Percentiles rank a stretch among this genome's conserved stretches.
Evolutionary conservation across 331 rosid genomes (phyloP).

Genomic region (Pyrus hybrid): DNA sequence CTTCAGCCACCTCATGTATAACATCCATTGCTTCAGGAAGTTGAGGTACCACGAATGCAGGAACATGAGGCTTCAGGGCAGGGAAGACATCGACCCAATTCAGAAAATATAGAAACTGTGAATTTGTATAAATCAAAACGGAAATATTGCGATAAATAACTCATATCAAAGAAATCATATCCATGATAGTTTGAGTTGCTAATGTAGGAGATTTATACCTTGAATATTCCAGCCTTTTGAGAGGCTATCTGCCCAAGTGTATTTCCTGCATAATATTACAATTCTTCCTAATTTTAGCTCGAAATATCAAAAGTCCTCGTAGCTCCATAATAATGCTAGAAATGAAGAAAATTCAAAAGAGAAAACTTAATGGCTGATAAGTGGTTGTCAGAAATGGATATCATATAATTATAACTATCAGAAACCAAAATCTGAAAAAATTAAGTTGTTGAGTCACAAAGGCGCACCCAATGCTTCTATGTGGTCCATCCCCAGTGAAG

Average conservation of each 20-base stretch:
- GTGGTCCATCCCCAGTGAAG: constrained; percentile 77
- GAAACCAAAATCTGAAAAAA: constrained; percentile 20
- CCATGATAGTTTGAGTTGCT: constrained; percentile 14
- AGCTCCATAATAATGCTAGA: not conserved
- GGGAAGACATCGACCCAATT: constrained; percentile 43
- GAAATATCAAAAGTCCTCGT: not conserved
- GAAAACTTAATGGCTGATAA: not conserved
- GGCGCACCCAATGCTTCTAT: constrained; percentile 49
- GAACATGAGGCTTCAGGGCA: constrained; percentile 67
- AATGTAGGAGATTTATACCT: constrained; percentile 34
- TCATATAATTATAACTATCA: not conserved
- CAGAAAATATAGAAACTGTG: constrained; percentile 31
- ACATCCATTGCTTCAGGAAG: constrained; percentile 77
- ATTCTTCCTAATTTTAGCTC: not conserved
- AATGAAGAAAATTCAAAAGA: constrained; percentile 2
- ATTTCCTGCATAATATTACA: constrained; percentile 36
- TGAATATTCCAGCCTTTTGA: constrained; percentile 74
- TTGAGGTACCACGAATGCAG: constrained; percentile 75
- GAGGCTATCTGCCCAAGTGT: constrained; percentile 56
- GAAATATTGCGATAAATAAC: constrained; percentile 13
- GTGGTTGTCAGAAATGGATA: not conserved
- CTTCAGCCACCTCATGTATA: constrained; percentile 47
- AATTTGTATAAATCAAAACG: constrained; percentile 24
- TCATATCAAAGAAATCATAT: constrained; percentile 12
- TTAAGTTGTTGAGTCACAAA: not conserved